phyloP scores from a whole-genome alignment of 169 alveolate species.

The Plasmodium ovale region DNA sequence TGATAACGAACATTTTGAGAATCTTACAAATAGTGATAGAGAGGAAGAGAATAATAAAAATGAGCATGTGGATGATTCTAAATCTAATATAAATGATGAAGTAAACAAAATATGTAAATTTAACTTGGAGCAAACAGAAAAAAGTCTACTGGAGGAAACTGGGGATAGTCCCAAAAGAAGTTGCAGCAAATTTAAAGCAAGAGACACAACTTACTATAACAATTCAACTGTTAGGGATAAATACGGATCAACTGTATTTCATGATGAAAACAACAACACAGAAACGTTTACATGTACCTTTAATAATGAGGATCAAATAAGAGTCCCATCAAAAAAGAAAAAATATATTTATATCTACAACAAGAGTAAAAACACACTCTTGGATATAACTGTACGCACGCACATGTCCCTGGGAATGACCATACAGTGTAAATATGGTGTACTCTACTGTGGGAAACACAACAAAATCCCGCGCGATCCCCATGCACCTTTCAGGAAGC shows the following conservation, averaged over 20 bases:
- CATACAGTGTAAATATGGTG: constrained; percentile 27
- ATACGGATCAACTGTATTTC: not conserved
- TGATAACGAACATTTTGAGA: not conserved
- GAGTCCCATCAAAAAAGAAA: constrained; percentile 37
- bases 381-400: constrained; percentile 32
- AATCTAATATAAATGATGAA: constrained; percentile 10
- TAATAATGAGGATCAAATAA: constrained; percentile 37
- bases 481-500: constrained; percentile 42
- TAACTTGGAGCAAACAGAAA: constrained; percentile 17
- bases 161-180: not conserved
- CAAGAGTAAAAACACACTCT: not conserved
- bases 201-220: constrained; percentile 9
- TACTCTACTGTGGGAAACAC: constrained; percentile 52
- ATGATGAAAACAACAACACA: not conserved
- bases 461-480: constrained; percentile 54
- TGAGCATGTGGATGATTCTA: not conserved
- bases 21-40: not conserved
- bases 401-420: constrained; percentile 70
- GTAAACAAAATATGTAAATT: constrained; percentile 28
- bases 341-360: constrained; percentile 35
- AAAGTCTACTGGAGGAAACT: not conserved
- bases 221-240: not conserved
- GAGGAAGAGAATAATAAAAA: not conserved
- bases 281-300: constrained; percentile 42
- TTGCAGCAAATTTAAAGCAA: constrained; percentile 7